Percentiles rank a stretch among this genome's conserved stretches.
Conservation (phyloP, 805 yeast species). For the Myxozyma monticola region DNA sequence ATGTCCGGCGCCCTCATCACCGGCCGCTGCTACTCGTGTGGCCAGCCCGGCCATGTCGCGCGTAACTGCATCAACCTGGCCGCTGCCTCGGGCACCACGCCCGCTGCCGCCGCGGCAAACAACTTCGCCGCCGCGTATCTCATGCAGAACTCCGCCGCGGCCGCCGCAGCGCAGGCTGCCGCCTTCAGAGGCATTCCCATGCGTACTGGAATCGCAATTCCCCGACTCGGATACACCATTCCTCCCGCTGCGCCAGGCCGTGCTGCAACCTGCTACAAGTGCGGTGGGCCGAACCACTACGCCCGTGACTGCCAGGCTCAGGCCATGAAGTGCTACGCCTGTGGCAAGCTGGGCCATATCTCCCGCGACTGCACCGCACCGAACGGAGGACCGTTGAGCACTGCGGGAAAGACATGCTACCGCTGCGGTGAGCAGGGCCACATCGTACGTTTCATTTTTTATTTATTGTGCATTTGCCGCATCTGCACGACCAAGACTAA, state of each 20-base stretch:
- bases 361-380: conserved; percentile 34
- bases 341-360: conserved; percentile 85
- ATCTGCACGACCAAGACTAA: conserved; percentile 1
- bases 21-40: conserved; percentile 74
- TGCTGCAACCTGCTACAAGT: conserved; percentile 71
- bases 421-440: conserved; percentile 75
- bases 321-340: conserved; percentile 77
- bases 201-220: conserved; percentile 29
- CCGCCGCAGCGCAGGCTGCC: conserved; percentile 30
- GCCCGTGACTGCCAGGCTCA: conserved; percentile 84
- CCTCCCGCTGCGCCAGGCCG: conserved; percentile 16
- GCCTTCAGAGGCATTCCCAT: conserved; percentile 30
- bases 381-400: conserved; percentile 33
- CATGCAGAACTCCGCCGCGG: conserved; percentile 28
- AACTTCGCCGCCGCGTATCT: conserved; percentile 35
- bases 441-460: conserved; percentile 59
- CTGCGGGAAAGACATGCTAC: conserved; percentile 59
- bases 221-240: conserved; percentile 14
- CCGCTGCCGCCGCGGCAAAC: conserved; percentile 25
- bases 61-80: conserved; percentile 56
- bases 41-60: conserved; percentile 78
- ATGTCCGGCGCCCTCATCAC: conserved; percentile 53
- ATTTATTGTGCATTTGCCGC: background rate
- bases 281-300: conserved; percentile 84
- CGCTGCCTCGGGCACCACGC: conserved; percentile 27